Evolutionary conservation across 345 rosid species (phyloP), one percentile per base, ranked within the genome.

Genomic region (Ailanthus altissimus): DNA sequence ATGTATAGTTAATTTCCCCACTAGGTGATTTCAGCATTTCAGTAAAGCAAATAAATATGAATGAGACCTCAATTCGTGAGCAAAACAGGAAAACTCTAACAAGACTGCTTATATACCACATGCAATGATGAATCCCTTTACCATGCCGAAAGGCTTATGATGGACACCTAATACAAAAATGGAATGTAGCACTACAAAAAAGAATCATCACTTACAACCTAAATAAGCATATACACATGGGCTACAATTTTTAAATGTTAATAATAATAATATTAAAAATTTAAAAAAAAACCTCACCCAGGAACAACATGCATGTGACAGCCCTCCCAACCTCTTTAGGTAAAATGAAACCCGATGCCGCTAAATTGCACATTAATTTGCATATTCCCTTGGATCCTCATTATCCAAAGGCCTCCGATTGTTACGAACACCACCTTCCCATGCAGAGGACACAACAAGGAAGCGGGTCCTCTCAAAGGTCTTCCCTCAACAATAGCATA

Each of bases 291-390:
- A 73, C n/a, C 93, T 92, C 77, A 96, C 99, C 99, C 97, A 5
- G 97, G 90, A n/a, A 72, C 73, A 84, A 84, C 83, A 75, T 88
- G 78, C 81, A 89, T 91, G 88, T 81, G 72, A 84, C 91, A 75
- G 83, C 21, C 60, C 83, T 21, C 92, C 97, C 77, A 96, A 66
- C 0, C 80, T 76, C 67, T 86, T 86, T 5, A 86, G 89, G 83
- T 93, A 93, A 74, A 96, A 86, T 1, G 89, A 80, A 57, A 96
- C 93, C 20, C 97, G 97, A 68, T 96, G 99, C 98, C 99, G 93
- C 86, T 93, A 98, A 77, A 96, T 89, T 2, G 84, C 67, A 66
- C 86, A 77, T 0, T 91, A 78, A 78, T 86, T 92, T 2, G 97
- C 97, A 84, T 88, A 91, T 65, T 91, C 97, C 43, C 72, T 84